Conservation (phyloP, 345 rosid genomes). For the Hibiscus syriacus region DNA sequence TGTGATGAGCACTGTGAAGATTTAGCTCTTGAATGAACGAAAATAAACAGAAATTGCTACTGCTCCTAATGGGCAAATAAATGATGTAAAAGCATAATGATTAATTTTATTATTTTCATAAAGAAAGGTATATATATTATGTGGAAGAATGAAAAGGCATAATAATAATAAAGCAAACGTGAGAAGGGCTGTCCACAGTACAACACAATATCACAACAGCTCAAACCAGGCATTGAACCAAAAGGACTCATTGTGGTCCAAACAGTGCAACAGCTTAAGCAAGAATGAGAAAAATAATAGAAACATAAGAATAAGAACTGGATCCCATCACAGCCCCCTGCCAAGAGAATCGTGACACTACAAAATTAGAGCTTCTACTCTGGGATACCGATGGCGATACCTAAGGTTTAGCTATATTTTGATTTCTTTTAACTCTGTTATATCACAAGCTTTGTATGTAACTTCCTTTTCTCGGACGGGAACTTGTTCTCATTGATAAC, state of each 20-base stretch:
- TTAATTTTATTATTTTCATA: too few relatives aligned
- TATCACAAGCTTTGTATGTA: constrained; percentile 9
- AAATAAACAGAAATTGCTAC: too few relatives aligned
- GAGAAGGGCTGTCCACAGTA: constrained; percentile 9
- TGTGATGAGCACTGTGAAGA: too few relatives aligned
- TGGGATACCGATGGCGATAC: neutral
- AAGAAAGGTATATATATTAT: too few relatives aligned
- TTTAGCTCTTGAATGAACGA: too few relatives aligned
- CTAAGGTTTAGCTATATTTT: constrained; percentile 8
- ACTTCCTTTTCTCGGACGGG: neutral
- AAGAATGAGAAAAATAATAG: neutral
- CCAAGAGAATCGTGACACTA: neutral
- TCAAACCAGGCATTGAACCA: constrained; percentile 8
- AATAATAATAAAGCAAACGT: neutral
- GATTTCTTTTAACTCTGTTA: constrained; percentile 5
- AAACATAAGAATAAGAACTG: neutral
- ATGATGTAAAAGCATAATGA: too few relatives aligned
- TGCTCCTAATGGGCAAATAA: too few relatives aligned
- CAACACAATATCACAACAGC: constrained; percentile 28
- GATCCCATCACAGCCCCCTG: neutral
- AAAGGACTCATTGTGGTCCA: neutral
- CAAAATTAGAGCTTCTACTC: constrained; percentile 13
- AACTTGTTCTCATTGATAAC: constrained; percentile 48
- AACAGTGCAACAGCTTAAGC: neutral
- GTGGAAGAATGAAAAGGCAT: neutral